Evolutionary conservation across 352 stramenopile species (phyloP).

Genomic region (Globisporangium parvum): DNA sequence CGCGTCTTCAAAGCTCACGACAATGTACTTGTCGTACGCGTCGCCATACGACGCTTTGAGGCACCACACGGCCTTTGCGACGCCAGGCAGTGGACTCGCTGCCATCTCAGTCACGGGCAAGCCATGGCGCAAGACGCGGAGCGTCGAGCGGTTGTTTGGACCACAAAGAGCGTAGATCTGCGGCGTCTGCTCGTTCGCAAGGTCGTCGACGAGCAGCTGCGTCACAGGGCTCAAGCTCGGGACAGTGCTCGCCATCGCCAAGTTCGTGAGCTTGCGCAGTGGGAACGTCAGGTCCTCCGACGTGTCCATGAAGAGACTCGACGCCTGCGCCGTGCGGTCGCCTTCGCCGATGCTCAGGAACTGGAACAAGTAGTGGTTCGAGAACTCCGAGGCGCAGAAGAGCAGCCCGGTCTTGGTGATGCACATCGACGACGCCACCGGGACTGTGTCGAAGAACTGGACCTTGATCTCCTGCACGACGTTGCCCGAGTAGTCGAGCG

Average conservation of each 20-base stretch:
- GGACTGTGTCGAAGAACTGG: conserved; percentile 97
- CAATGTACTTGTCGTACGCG: conserved; percentile 92
- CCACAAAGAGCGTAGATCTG: conserved; percentile 97
- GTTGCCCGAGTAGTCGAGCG: conserved; percentile 81
- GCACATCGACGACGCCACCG: conserved; percentile 90
- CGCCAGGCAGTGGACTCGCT: conserved; percentile 92
- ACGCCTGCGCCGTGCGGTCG: conserved; percentile 71
- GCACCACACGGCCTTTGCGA: conserved; percentile 94
- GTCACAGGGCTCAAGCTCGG: conserved; percentile 92
- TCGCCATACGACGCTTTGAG: conserved; percentile 85
- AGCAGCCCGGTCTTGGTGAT: conserved; percentile 98
- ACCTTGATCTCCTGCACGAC: conserved; percentile 84
- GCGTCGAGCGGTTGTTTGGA: conserved; percentile 88
- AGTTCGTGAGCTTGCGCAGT: conserved; percentile 86
- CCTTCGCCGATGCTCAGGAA: conserved; percentile 96
- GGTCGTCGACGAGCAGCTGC: conserved; percentile 94
- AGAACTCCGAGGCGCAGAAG: conserved; percentile 95
- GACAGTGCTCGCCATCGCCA: conserved; percentile 75
- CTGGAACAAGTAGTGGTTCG: conserved; percentile 98
- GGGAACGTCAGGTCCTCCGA: conserved; percentile 55
- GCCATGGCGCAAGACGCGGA: conserved; percentile 95
- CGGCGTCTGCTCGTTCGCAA: conserved; percentile 92
- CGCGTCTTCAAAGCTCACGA: conserved; percentile 99
- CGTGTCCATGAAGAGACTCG: conserved; percentile 69
- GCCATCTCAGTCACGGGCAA: conserved; percentile 96